Conservation (phyloP, 176 grass and related monocot genomes). For the Hsuehochloa calcarea region DNA sequence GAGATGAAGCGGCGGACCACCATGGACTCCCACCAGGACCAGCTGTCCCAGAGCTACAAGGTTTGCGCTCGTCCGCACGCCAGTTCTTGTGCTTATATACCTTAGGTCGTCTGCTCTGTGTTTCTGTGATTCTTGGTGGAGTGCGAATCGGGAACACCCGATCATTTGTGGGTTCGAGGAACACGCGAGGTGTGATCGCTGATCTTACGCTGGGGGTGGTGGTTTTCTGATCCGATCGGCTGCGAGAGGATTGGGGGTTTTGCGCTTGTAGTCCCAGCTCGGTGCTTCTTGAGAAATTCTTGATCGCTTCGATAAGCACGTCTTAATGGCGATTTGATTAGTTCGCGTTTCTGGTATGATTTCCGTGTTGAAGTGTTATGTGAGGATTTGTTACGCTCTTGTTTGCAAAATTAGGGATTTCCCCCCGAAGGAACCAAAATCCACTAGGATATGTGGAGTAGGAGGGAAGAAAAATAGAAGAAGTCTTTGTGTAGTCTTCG, state of each 20-base stretch:
- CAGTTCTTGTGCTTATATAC: neutral
- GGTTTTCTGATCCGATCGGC: neutral
- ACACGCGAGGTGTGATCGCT: neutral
- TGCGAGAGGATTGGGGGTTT: neutral
- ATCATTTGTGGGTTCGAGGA: neutral
- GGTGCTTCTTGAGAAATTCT: neutral
- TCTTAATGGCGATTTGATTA: neutral
- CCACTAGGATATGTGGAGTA: neutral
- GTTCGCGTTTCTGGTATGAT: neutral
- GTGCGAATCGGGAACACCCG: neutral
- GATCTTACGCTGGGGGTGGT: neutral
- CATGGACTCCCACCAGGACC: conserved; percentile 18
- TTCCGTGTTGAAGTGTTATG: neutral
- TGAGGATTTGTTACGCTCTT: neutral
- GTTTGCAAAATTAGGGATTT: neutral
- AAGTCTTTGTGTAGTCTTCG: neutral
- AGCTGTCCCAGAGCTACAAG: conserved; percentile 2
- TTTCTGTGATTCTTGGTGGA: neutral
- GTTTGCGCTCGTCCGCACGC: neutral
- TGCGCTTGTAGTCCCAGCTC: neutral
- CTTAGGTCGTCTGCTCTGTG: neutral
- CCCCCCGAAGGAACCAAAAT: neutral
- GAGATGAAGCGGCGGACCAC: conserved; percentile 4
- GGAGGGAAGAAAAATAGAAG: too few species aligned
- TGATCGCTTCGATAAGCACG: neutral